A percentile compares a stretch with the other conserved stretches of the same genome.
Evolutionary conservation across 352 stramenopile genomes (phyloP).

Genomic region (Phytophthora megakarya): DNA sequence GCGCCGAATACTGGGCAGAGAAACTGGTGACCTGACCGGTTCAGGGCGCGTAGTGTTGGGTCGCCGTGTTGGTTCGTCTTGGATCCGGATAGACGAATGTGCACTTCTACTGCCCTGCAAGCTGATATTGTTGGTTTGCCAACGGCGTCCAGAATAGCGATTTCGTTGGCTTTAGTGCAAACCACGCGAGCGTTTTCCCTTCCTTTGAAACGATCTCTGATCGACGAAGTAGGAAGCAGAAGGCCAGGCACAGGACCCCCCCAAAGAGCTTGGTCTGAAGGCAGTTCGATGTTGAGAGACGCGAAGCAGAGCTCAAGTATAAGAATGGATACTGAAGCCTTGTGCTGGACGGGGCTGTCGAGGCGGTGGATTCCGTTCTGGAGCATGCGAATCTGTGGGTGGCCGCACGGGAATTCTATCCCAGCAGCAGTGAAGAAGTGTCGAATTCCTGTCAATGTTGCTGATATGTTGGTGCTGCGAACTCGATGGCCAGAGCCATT

Average conservation of each 20-base stretch:
- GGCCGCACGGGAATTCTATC: neutral
- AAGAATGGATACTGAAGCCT: conserved; percentile 2
- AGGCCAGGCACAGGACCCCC: conserved; percentile 13
- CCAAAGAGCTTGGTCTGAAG: conserved; percentile 17
- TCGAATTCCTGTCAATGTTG: neutral
- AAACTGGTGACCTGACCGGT: too few species aligned
- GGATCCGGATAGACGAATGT: neutral
- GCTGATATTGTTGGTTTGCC: neutral
- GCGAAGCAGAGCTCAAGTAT: neutral
- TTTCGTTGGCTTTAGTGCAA: conserved; percentile 3
- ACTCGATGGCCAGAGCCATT: conserved; percentile 1
- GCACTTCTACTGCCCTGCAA: neutral
- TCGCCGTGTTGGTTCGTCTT: conserved; percentile 12
- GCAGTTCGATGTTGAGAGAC: neutral
- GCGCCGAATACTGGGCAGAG: conserved; percentile 14
- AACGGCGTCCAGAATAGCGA: neutral
- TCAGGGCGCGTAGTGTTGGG: conserved; percentile 1
- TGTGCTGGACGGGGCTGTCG: conserved; percentile 4
- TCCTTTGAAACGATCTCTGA: neutral
- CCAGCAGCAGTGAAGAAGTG: conserved; percentile 6
- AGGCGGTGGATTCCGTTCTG: conserved; percentile 7
- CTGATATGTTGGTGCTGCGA: conserved; percentile 1
- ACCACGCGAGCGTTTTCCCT: neutral
- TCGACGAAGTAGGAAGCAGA: conserved; percentile 13
- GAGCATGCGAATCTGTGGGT: conserved; percentile 19